A percentile compares a stretch with the other conserved stretches of the same genome.
Conservation (phyloP, 2,329 filamentous ascomycete genomes). For the Fusarium tuaranense region DNA sequence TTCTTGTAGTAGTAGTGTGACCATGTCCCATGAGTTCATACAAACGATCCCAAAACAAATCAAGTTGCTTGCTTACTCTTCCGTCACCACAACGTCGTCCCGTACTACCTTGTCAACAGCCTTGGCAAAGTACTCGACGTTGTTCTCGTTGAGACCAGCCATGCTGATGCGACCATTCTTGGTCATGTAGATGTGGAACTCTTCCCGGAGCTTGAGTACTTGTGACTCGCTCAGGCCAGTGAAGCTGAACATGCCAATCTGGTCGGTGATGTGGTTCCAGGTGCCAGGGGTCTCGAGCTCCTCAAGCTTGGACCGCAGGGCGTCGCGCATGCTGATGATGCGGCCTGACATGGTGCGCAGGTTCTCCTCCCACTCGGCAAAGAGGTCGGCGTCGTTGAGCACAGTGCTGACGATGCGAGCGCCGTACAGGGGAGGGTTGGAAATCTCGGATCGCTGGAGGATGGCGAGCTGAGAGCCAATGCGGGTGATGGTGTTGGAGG, state of each 20-base stretch:
- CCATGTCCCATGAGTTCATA: conserved; percentile 42
- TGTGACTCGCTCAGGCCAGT: conserved; percentile 82
- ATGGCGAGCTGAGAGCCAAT: conserved; percentile 92
- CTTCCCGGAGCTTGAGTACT: conserved; percentile 75
- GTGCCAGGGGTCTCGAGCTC: conserved; percentile 85
- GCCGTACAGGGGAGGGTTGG: conserved; percentile 94
- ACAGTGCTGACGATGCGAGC: conserved; percentile 88
- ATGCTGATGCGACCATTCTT: conserved; percentile 99
- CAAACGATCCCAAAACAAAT: conserved; percentile 36
- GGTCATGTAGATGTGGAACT: conserved; percentile 88
- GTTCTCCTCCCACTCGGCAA: conserved; percentile 93
- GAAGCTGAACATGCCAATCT: conserved; percentile 99
- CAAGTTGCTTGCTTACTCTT: conserved; percentile 1
- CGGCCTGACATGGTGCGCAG: conserved; percentile 93
- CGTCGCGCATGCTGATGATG: conserved; percentile 91
- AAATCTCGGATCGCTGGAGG: conserved; percentile 96
- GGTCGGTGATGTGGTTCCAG: conserved; percentile 98
- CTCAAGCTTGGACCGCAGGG: conserved; percentile 83
- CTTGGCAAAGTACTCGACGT: conserved; percentile 92
- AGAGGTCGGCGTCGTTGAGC: conserved; percentile 85
- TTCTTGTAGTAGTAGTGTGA: conserved; percentile 31
- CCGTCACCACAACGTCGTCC: conserved; percentile 39
- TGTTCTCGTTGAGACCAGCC: conserved; percentile 94
- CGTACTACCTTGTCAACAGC: conserved; percentile 86
- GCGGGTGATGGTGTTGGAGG: conserved; percentile 68